phyloP scores from a whole-genome alignment of 2,329 filamentous ascomycete genomes.

The Arthrobotrys iridis region DNA sequence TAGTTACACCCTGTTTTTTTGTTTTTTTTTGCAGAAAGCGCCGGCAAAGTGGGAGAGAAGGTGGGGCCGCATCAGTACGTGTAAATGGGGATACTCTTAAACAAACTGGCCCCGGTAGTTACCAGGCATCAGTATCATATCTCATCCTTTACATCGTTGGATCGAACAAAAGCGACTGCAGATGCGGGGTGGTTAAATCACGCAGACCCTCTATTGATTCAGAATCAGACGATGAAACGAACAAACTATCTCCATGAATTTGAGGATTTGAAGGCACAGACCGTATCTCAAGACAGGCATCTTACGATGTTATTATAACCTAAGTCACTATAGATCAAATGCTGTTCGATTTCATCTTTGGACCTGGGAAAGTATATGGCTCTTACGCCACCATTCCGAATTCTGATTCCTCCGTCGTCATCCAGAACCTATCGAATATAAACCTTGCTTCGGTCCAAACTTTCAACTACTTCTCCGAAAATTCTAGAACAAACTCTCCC shows the following conservation, averaged over 20 bases:
- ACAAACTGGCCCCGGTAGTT: background rate
- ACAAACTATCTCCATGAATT: too few relatives aligned
- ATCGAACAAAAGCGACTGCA: conserved; percentile 1
- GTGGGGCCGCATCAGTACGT: conserved; percentile 29
- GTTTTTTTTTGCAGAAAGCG: background rate
- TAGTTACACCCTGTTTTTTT: background rate
- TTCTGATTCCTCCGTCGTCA: conserved; percentile 26
- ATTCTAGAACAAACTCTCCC: conserved; percentile 31
- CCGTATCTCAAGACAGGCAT: background rate
- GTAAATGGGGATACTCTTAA: background rate
- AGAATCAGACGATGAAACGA: conserved; percentile 3
- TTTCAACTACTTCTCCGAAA: background rate
- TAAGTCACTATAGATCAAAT: conserved; percentile 5
- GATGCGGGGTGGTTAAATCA: conserved; percentile 37
- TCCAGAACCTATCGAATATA: conserved; percentile 4
- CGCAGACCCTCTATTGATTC: conserved; percentile 5
- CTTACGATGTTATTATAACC: background rate
- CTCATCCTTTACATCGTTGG: conserved; percentile 9
- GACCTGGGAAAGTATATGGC: background rate
- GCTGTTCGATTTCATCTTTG: background rate
- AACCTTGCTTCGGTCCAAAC: background rate
- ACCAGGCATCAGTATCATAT: conserved; percentile 17
- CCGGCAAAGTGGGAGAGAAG: conserved; percentile 3
- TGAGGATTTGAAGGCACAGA: conserved; percentile 5
- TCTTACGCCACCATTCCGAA: conserved; percentile 33